Percentiles rank a stretch among this genome's conserved stretches.
Evolutionary conservation across 768 basidiomycete genomes (phyloP).

Genomic region (Tubosaeta sp.): DNA sequence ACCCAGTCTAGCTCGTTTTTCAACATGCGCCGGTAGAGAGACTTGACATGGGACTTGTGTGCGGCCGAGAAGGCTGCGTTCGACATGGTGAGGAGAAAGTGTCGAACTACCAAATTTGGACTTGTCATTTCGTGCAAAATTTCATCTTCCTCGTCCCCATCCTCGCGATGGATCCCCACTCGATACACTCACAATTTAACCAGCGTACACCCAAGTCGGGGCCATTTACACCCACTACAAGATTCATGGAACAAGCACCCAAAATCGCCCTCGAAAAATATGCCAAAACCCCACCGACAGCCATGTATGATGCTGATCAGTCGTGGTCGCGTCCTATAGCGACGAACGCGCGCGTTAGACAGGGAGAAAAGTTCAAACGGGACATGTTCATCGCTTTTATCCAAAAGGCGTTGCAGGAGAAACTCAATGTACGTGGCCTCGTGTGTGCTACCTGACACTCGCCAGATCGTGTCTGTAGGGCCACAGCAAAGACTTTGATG

Average conservation of each 20-base stretch:
- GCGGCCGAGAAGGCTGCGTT: slow-evolving; percentile 62
- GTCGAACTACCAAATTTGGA: slow-evolving; percentile 10
- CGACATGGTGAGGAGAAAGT: slow-evolving; percentile 38
- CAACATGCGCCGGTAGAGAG: slow-evolving; percentile 83
- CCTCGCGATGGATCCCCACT: slow-evolving; percentile 69
- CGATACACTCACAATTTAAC: slow-evolving; percentile 70
- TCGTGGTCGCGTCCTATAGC: slow-evolving; percentile 53
- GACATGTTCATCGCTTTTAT: slow-evolving; percentile 85
- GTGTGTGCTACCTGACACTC: slow-evolving; percentile 4
- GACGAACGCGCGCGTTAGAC: slow-evolving; percentile 74
- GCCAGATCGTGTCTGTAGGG: slow-evolving; percentile 46
- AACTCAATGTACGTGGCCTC: slow-evolving; percentile 51
- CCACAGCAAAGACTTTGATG: slow-evolving; percentile 71
- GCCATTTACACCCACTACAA: slow-evolving; percentile 43
- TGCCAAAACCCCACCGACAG: slow-evolving; percentile 35
- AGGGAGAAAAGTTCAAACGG: slow-evolving; percentile 70
- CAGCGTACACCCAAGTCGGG: slow-evolving; percentile 66
- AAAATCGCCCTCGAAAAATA: slow-evolving; percentile 44
- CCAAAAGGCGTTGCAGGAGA: slow-evolving; percentile 74
- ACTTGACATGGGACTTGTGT: slow-evolving; percentile 84
- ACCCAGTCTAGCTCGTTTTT: slow-evolving; percentile 90
- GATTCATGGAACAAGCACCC: slow-evolving; percentile 41
- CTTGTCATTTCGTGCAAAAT: neutral
- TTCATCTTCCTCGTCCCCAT: neutral
- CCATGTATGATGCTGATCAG: slow-evolving; percentile 6